Percentiles rank a stretch among this genome's conserved stretches.
phyloP scores from a whole-genome alignment of 1,139 yeast genomes.

The Zhuliangozyma parablackwelliae region DNA sequence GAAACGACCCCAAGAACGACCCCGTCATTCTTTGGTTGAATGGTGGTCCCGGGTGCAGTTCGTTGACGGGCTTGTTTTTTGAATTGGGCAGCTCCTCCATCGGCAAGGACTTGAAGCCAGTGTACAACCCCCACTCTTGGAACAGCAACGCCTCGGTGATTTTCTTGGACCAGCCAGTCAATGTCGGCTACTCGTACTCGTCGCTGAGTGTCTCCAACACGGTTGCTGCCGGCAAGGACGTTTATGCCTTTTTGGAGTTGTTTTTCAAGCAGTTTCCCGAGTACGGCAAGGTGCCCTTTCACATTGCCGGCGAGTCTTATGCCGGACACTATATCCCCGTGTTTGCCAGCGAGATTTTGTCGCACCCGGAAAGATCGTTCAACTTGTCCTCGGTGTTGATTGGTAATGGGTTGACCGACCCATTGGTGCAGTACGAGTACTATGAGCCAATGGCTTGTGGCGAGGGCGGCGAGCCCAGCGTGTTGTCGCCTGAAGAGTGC shows the following conservation, averaged over 20 bases:
- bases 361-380: constrained; percentile 73
- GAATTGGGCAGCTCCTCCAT: constrained; percentile 43
- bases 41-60: constrained; percentile 47
- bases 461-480: constrained; percentile 81
- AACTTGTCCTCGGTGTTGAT: constrained; percentile 83
- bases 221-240: constrained; percentile 89
- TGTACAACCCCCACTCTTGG: constrained; percentile 39
- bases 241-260: constrained; percentile 83
- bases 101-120: constrained; percentile 32
- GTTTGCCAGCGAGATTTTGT: constrained; percentile 81
- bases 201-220: constrained; percentile 60
- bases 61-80: constrained; percentile 40
- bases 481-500: constrained; percentile 76
- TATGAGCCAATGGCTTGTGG: constrained; percentile 99
- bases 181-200: constrained; percentile 79
- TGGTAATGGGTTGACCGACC: constrained; percentile 96
- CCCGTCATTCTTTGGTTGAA: constrained; percentile 44
- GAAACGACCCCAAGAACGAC: constrained; percentile 43
- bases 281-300: constrained; percentile 65
- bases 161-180: constrained; percentile 46
- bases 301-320: constrained; percentile 97
- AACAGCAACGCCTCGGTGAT: constrained; percentile 43
- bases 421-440: constrained; percentile 79
- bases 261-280: constrained; percentile 91
- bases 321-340: constrained; percentile 98